These are phyloP conservation scores for Boletus mariae DNA, from an alignment of 1,284 basidiomycete species.

Conservation along the genomic window DNA sequence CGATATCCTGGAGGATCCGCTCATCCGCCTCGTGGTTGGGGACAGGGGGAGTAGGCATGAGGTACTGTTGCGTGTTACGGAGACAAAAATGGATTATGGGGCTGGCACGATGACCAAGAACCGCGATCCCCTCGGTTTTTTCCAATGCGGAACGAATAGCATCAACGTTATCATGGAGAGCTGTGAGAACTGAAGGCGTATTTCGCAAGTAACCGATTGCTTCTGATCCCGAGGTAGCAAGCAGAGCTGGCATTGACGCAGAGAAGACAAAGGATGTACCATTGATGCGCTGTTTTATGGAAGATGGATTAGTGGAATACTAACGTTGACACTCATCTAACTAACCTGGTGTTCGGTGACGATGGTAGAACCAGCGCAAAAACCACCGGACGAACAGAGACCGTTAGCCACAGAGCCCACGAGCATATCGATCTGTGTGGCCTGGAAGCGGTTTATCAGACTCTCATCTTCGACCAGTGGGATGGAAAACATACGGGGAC, in stretches of 20 bases:
- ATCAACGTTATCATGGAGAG: slow-evolving; percentile 80
- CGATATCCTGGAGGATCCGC: slow-evolving; percentile 78
- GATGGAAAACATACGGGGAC: slow-evolving; percentile 62
- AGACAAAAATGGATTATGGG: slow-evolving; percentile 88
- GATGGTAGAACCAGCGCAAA: slow-evolving; percentile 86
- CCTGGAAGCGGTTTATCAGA: slow-evolving; percentile 37
- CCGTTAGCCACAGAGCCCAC: slow-evolving; percentile 86
- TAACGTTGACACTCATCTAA: neutral
- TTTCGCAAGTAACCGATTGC: slow-evolving; percentile 76
- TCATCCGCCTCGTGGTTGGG: slow-evolving; percentile 75
- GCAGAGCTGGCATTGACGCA: slow-evolving; percentile 87
- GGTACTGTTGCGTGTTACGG: slow-evolving; percentile 36
- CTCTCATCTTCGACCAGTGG: neutral
- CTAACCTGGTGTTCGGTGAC: slow-evolving; percentile 86
- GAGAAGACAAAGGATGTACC: slow-evolving; percentile 96
- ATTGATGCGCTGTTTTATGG: slow-evolving; percentile 79
- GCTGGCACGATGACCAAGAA: slow-evolving; percentile 83
- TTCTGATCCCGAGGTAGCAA: slow-evolving; percentile 84
- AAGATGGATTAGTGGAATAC: neutral
- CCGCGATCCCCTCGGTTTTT: slow-evolving; percentile 73
- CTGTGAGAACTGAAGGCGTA: slow-evolving; percentile 69
- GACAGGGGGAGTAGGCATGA: slow-evolving; percentile 19
- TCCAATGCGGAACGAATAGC: slow-evolving; percentile 77
- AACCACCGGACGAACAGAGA: slow-evolving; percentile 85
- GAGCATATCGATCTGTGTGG: slow-evolving; percentile 75